Base-by-base conservation (phyloP, 2,329 filamentous ascomycete genomes). In the Thyridium curvatum region DNA sequence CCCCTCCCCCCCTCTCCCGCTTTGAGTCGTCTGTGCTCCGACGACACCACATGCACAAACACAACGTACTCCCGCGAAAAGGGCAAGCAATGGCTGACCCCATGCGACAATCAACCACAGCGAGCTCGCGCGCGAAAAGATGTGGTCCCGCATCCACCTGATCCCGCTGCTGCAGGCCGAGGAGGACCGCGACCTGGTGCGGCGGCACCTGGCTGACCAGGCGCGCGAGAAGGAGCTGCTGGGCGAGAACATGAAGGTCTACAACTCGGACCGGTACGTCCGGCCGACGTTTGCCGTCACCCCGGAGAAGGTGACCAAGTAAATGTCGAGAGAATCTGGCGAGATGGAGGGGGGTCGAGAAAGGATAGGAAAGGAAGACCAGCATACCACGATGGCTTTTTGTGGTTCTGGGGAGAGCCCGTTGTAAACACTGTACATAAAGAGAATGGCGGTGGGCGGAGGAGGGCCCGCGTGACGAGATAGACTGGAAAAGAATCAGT, bases 81-180 rank as follows among this genome's bases (percentile, higher is more conserved):
- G 8, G 35, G n/a, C 13, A 37, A 30, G 30, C 44, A 47, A n/a
- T n/a, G n/a, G n/a, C n/a, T n/a, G n/a, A n/a, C n/a, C n/a, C 30
- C 47, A 45, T 32, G 35, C 28, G n/a, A 7, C 8, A 8, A 1
- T 18, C n/a, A n/a, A n/a, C n/a, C n/a, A 41, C 54, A 96, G 90
- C 59, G 93, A 98, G 67, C 82, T 95, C 51, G 86, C 82, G 47
- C 87, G 93, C 54, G 93, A 98, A 61, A 98, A 97, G 74, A 93
- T 95, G 79, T 98, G 93, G 93, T 80, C 87, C 45, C 84, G 93
- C 59, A 94, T 98, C 66, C 81, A 97, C 68, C 75, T 98, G 48
- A 93, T 91, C 56, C 93, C 93, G 42, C 70, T 95, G 47, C 79
- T 98, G 47, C 91, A 97, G 63, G 93, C 93, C 41, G 93, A 98